These are phyloP conservation scores for Sambucus nigra DNA, from an alignment of 129 eudicot species.

Conservation along the genomic window DNA sequence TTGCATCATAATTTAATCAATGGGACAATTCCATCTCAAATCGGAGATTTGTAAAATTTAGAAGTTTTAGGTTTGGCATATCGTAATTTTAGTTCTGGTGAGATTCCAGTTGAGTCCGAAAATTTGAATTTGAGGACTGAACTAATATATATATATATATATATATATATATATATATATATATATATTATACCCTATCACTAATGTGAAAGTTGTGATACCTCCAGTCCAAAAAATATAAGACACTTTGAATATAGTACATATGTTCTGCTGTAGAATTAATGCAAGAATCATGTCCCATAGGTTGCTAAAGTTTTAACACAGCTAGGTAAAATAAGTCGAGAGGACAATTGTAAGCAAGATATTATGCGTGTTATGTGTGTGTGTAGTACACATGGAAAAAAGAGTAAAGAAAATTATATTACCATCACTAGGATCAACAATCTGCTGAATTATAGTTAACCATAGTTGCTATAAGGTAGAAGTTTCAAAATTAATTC, in stretches of 20 bases:
- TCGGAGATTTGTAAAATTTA: conserved; percentile 50
- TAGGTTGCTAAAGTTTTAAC: neutral
- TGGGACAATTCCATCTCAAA: conserved; percentile 55
- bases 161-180: no score
- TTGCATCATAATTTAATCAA: conserved; percentile 49
- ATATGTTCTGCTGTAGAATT: neutral
- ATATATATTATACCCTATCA: no score
- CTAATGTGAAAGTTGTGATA: no score
- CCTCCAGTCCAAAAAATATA: no score
- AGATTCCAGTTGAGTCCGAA: conserved; percentile 61
- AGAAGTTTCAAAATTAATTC: conserved; percentile 13
- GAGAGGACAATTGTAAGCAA: neutral
- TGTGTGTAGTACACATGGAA: neutral
- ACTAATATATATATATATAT: no score
- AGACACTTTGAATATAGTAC: no score
- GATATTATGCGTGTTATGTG: neutral
- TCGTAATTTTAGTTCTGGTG: conserved; percentile 39
- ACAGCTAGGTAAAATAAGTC: neutral
- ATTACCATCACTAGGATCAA: conserved; percentile 1
- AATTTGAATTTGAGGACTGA: no score
- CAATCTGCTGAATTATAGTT: conserved; percentile 5
- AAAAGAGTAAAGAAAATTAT: neutral
- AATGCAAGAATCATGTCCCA: neutral
- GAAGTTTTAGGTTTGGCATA: conserved; percentile 34
- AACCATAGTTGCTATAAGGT: conserved; percentile 5